These are phyloP conservation scores for Pseudogymnoascus sp. DNA, from an alignment of 2,329 filamentous ascomycete species.

Conservation along the genomic window DNA sequence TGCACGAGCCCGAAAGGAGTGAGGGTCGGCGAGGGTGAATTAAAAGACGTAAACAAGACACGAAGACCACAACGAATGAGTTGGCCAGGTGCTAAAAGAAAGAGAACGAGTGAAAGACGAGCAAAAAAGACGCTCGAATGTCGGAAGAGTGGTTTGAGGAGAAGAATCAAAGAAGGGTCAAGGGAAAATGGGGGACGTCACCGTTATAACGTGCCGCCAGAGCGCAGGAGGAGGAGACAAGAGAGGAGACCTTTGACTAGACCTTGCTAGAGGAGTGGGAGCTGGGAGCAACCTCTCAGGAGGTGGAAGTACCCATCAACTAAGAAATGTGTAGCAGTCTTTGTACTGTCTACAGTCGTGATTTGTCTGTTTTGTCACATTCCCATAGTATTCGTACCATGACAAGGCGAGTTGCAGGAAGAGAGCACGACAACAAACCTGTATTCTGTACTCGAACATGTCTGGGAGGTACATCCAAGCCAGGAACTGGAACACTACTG, in stretches of 20 bases:
- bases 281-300: neutral
- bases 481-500: constrained; percentile 2
- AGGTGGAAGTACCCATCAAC: neutral
- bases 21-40: constrained; percentile 5
- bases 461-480: neutral
- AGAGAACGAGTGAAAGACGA: constrained; percentile 7
- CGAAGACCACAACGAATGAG: constrained; percentile 6
- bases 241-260: neutral
- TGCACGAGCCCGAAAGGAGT: constrained; percentile 4
- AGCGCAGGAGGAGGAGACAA: neutral
- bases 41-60: constrained; percentile 6
- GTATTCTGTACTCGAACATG: constrained; percentile 7
- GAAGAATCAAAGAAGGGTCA: neutral
- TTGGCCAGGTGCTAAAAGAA: neutral
- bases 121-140: constrained; percentile 6
- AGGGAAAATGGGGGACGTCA: constrained; percentile 5
- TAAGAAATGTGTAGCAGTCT: neutral
- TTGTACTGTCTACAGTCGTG: neutral
- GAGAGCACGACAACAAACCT: neutral
- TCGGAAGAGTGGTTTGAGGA: neutral
- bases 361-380: neutral
- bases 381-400: neutral
- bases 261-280: neutral
- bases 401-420: neutral
- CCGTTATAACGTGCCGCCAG: neutral